phyloP scores from a whole-genome alignment of 306 rosid genomes.

The Vigna mungo region DNA sequence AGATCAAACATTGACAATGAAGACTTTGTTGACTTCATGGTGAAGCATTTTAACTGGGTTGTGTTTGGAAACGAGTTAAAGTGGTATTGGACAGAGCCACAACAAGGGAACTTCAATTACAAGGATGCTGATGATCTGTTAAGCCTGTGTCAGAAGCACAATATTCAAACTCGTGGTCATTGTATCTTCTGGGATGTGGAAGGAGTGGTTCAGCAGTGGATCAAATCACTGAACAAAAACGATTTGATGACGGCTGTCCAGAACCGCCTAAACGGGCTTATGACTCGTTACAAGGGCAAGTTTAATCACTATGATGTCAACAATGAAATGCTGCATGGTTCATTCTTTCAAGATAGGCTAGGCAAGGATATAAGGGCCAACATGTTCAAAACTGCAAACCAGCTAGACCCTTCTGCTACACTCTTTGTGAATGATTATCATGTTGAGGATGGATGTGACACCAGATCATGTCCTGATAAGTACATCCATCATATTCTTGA shows the following conservation, averaged over 20 bases:
- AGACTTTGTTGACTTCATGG: constrained; percentile 76
- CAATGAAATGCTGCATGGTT: constrained; percentile 94
- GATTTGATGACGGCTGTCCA: constrained; percentile 81
- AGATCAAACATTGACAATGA: constrained; percentile 91
- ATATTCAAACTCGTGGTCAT: constrained; percentile 80
- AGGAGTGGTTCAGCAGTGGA: constrained; percentile 73
- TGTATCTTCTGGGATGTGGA: constrained; percentile 97
- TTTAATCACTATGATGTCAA: constrained; percentile 91
- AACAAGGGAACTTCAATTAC: constrained; percentile 79
- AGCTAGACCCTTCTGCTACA: constrained; percentile 76
- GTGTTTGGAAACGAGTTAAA: constrained; percentile 94
- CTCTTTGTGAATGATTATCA: constrained; percentile 88
- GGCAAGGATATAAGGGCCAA: constrained; percentile 81
- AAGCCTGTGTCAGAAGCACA: constrained; percentile 65
- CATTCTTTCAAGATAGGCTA: constrained; percentile 76
- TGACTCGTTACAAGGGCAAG: constrained; percentile 83
- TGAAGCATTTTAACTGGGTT: constrained; percentile 90
- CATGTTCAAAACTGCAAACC: constrained; percentile 86
- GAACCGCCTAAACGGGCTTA: constrained; percentile 69
- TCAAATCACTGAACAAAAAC: constrained; percentile 61
- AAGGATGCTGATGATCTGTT: constrained; percentile 89
- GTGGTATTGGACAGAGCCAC: constrained; percentile 97
- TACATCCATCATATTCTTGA: constrained; percentile 80
- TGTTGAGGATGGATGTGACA: constrained; percentile 88
- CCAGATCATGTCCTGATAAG: constrained; percentile 74